Percentiles rank a stretch among this genome's conserved stretches.
Evolutionary conservation across 2,329 filamentous ascomycete species (phyloP).

Genomic region (Didymella pomorum): DNA sequence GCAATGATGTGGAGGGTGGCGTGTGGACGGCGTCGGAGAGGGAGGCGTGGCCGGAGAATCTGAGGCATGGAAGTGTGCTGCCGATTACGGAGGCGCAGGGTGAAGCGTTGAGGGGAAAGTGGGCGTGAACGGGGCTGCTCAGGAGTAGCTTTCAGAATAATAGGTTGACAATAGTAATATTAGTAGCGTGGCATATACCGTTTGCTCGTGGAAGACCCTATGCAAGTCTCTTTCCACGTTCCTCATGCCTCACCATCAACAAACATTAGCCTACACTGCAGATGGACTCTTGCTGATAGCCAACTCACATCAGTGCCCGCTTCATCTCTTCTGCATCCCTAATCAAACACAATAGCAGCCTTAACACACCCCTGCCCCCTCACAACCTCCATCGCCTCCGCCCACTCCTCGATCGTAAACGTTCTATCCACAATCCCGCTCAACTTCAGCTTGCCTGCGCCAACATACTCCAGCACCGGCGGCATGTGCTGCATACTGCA

Average conservation of each 20-base stretch:
- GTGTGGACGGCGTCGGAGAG: not conserved
- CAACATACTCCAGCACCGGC: slow-evolving; percentile 52
- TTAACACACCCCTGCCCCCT: slow-evolving; percentile 77
- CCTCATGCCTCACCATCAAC: too few relatives aligned
- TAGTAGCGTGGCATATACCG: too few relatives aligned
- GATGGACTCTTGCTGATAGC: too few relatives aligned
- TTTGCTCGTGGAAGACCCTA: too few relatives aligned
- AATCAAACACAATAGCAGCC: slow-evolving; percentile 71
- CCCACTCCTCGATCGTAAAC: slow-evolving; percentile 77
- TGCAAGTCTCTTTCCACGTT: too few relatives aligned
- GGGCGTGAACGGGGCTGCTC: not conserved
- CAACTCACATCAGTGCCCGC: too few relatives aligned
- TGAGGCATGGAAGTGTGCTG: not conserved
- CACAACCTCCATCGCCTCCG: slow-evolving; percentile 73
- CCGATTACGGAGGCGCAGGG: not conserved
- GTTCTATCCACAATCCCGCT: slow-evolving; percentile 76
- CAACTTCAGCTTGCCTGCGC: slow-evolving; percentile 68
- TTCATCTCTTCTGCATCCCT: not conserved
- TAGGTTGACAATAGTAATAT: too few relatives aligned
- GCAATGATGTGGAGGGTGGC: not conserved
- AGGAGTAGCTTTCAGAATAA: too few relatives aligned
- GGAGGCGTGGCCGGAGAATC: not conserved
- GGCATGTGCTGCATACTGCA: slow-evolving; percentile 66
- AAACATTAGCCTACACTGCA: too few relatives aligned
- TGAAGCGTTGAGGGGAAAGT: not conserved